phyloP scores from a whole-genome alignment of 2,329 filamentous ascomycete genomes.

The Exophiala bonariae region DNA sequence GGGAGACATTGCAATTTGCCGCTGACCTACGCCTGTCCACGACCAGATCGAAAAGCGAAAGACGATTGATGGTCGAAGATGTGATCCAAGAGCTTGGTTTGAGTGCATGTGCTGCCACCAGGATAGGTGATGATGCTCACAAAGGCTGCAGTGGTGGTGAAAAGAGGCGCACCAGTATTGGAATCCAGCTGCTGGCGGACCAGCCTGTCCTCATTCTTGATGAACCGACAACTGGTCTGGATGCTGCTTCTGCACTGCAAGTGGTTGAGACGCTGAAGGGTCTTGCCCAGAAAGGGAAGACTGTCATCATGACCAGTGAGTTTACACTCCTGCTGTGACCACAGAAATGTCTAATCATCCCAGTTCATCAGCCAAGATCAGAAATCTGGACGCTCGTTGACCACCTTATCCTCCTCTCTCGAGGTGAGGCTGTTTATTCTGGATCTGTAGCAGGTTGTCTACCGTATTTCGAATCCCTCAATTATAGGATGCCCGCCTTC shows the following conservation, averaged over 20 bases:
- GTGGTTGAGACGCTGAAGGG: conserved; percentile 69
- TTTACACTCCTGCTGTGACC: conserved; percentile 44
- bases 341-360: conserved; percentile 69
- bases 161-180: conserved; percentile 73
- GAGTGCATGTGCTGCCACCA: conserved; percentile 74
- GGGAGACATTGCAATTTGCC: conserved; percentile 72
- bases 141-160: conserved; percentile 78
- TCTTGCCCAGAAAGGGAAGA: conserved; percentile 66
- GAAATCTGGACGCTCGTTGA: conserved; percentile 81
- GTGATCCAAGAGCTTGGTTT: conserved; percentile 74
- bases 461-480: conserved; percentile 62
- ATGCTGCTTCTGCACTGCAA: conserved; percentile 75
- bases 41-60: conserved; percentile 59
- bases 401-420: conserved; percentile 67
- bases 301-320: conserved; percentile 55
- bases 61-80: conserved; percentile 67
- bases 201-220: conserved; percentile 76
- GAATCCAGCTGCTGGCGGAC: conserved; percentile 76
- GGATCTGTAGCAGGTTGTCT: conserved; percentile 60
- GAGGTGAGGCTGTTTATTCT: conserved; percentile 68
- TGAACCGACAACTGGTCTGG: conserved; percentile 72
- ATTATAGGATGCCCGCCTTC: conserved; percentile 65
- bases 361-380: conserved; percentile 73
- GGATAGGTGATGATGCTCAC: conserved; percentile 69
- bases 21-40: conserved; percentile 70